Evolutionary conservation across 345 rosid species (phyloP).

Genomic region (Hevea brasiliensis): DNA sequence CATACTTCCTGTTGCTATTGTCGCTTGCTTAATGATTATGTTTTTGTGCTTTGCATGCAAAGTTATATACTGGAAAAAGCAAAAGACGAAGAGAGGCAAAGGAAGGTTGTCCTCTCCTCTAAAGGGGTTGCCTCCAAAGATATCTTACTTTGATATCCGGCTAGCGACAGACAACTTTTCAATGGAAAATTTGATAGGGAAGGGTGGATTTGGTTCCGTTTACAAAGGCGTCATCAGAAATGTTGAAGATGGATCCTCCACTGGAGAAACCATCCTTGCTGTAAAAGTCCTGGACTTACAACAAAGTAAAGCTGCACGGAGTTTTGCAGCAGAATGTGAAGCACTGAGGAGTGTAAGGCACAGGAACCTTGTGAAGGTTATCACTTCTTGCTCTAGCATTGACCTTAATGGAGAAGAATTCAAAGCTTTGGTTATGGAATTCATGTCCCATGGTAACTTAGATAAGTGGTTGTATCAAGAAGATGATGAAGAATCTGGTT

Average conservation of each 20-base stretch:
- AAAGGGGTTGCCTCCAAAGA: background rate
- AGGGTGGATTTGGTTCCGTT: conserved; percentile 11
- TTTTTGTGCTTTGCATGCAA: background rate
- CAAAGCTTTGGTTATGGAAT: conserved; percentile 14
- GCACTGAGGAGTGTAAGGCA: conserved; percentile 13
- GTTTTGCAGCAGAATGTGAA: conserved; percentile 21
- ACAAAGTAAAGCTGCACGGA: conserved; percentile 2
- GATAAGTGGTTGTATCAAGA: conserved; percentile 21
- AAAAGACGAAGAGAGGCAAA: background rate
- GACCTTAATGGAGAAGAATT: conserved; percentile 18
- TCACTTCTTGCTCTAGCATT: conserved; percentile 25
- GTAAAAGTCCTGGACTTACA: conserved; percentile 10
- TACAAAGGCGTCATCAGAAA: conserved; percentile 3
- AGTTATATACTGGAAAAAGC: background rate
- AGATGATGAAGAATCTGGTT: background rate
- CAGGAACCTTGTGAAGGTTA: conserved; percentile 17
- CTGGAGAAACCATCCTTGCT: conserved; percentile 2
- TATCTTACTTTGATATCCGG: background rate
- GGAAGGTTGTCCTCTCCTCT: background rate
- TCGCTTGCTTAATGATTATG: background rate
- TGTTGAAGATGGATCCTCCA: background rate
- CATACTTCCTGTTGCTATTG: background rate
- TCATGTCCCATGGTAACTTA: conserved; percentile 4
- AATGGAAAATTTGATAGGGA: conserved; percentile 9
- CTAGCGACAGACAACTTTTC: conserved; percentile 16